A percentile compares a stretch with the other conserved stretches of the same genome.
These are phyloP conservation scores for Epichloe elymi DNA, from an alignment of 2,329 filamentous ascomycete genomes.

Conservation along the genomic window DNA sequence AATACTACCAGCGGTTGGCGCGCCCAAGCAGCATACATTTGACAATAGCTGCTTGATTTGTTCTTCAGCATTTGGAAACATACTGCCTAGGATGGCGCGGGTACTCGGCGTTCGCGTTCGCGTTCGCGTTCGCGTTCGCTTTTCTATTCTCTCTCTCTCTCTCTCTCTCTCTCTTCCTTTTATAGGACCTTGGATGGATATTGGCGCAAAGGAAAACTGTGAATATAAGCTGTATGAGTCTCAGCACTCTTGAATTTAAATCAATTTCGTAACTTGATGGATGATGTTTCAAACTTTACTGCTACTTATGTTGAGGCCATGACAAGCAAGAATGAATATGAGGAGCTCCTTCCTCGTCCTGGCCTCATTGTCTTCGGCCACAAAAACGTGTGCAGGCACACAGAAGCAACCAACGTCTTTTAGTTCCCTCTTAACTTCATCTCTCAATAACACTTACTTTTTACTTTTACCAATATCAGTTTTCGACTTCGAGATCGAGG, in stretches of 20 bases:
- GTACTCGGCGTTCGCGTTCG: background rate
- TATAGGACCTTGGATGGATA: background rate
- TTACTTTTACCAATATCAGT: background rate
- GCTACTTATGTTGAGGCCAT: background rate
- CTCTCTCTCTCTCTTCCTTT: background rate
- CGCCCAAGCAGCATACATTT: background rate
- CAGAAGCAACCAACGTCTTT: background rate
- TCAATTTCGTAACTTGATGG: background rate
- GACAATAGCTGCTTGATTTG: background rate
- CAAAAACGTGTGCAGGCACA: background rate
- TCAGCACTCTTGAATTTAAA: background rate
- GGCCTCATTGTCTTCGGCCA: background rate
- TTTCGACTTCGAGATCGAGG: no score
- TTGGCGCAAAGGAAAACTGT: background rate
- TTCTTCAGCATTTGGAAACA: background rate
- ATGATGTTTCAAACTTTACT: background rate
- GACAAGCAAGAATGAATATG: background rate
- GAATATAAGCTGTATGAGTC: slow-evolving; percentile 1
- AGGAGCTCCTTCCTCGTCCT: background rate
- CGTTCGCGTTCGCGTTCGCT: no score
- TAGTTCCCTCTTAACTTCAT: background rate
- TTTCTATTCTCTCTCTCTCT: no score
- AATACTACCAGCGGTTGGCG: background rate
- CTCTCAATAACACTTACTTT: no score
- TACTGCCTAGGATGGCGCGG: background rate